Percentiles rank a stretch among this genome's conserved stretches.
Conservation (phyloP, 129 eudicot genomes). For the Ambrosia trifida region DNA sequence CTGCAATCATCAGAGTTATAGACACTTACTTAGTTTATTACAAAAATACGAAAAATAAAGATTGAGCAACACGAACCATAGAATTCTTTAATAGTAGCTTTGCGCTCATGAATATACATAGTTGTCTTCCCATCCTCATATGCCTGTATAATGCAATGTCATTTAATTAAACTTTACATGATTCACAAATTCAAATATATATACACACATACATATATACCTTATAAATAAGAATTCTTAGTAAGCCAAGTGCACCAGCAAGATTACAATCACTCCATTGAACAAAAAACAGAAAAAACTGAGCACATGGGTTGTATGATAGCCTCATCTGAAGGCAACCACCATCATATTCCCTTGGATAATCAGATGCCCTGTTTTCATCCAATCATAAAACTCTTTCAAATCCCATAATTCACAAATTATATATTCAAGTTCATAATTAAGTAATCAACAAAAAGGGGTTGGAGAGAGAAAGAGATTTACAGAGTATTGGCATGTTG, state of each 20-base stretch:
- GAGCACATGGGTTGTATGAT: constrained; percentile 82
- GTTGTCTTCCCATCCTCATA: constrained; percentile 77
- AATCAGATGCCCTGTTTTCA: constrained; percentile 78
- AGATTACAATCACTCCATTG: constrained; percentile 87
- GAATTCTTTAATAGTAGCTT: constrained; percentile 69
- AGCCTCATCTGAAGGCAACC: constrained; percentile 87
- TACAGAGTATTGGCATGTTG: constrained; percentile 91
- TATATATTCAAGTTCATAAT: neutral
- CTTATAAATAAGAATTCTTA: constrained; percentile 74
- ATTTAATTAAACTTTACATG: constrained; percentile 7
- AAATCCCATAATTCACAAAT: neutral
- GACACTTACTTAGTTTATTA: neutral
- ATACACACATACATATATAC: constrained; percentile 38
- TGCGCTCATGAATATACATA: constrained; percentile 70
- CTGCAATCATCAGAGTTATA: neutral
- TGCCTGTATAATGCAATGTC: constrained; percentile 45
- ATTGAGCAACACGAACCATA: constrained; percentile 46
- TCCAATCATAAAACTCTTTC: neutral
- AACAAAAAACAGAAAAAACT: constrained; percentile 74
- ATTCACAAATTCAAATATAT: neutral
- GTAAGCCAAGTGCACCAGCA: constrained; percentile 89
- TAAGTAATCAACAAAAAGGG: neutral
- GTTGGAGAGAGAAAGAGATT: neutral
- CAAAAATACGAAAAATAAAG: neutral
- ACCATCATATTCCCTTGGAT: constrained; percentile 81